phyloP scores from a whole-genome alignment of 176 grass and related monocot species.

The Phoenix roebelenii region DNA sequence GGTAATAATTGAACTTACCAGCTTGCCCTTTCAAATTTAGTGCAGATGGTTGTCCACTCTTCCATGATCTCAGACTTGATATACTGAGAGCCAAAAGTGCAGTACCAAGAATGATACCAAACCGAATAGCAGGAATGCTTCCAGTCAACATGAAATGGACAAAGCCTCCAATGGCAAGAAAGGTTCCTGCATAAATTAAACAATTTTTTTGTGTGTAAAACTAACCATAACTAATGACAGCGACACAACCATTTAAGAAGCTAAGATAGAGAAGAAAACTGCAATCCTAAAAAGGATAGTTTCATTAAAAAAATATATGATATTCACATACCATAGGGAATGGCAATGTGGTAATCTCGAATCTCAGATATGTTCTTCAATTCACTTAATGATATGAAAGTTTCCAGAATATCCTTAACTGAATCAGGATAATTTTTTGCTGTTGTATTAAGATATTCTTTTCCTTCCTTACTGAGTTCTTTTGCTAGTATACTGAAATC shows the following conservation, averaged over 20 bases:
- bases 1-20: conserved; percentile 48
- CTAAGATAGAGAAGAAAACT: too few species aligned
- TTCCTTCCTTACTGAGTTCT: conserved; percentile 65
- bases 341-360: conserved; percentile 74
- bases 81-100: conserved; percentile 63
- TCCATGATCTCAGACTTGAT: conserved; percentile 67
- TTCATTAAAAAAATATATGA: too few species aligned
- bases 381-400: conserved; percentile 36
- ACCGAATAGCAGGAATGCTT: conserved; percentile 72
- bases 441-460: conserved; percentile 63
- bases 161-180: conserved; percentile 62
- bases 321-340: conserved; percentile 64
- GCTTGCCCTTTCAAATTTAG: conserved; percentile 76
- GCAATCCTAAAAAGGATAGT: too few species aligned
- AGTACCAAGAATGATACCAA: conserved; percentile 78
- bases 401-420: conserved; percentile 50
- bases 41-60: conserved; percentile 30
- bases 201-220: too few species aligned
- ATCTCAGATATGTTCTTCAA: conserved; percentile 49
- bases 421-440: conserved; percentile 69
- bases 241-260: too few species aligned
- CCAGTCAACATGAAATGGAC: conserved; percentile 85
- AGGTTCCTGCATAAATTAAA: conserved; percentile 51
- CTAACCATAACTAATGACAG: too few species aligned
- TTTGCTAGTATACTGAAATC: conserved; percentile 43